Base-by-base conservation (phyloP, 129 eudicot species). In the Mikania micrantha region DNA sequence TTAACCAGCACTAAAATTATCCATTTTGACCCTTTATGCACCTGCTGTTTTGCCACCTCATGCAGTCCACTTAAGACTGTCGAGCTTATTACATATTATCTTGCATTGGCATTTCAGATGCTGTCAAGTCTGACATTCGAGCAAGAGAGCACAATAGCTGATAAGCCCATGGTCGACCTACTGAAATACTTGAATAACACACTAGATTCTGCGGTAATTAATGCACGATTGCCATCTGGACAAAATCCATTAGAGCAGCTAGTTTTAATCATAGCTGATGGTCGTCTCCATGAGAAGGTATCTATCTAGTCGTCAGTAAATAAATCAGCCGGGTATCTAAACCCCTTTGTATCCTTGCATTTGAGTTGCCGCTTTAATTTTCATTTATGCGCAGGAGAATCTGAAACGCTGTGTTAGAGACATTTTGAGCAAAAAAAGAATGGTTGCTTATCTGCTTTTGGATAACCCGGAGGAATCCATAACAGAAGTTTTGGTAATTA, bases 201-300 rank as follows among this genome's bases (percentile, higher is more conserved):
- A 79, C 79, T 94, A 63, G 99, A 94, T 71, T 74, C 72, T 60
- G 95, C 95, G 8, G 97, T 78, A 40, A 69, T 72, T 36, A 91
- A 81, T 74, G 90, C 99, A 0, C 77, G 99, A 39, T 73, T 85
- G 16, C 95, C 95, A 63, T 87, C 97, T 56, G 97, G 99, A 15
- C 84, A 79, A 64, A 94, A 85, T 79, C 95, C 95, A 15, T 80
- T 94, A 12, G 87, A 94, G 80, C 99, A 94, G 80, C 97, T 94
- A 74, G 99, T 94, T 67, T 60, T 94, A 60, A 85, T 94, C 57
- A 87, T 94, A 65, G 97, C 99, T 32, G 99, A 94, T 81, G 99
- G 99, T 3, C 90, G 84, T 35, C 83, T 87, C 49, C 87, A 83
- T 72, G 97, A 94, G 77, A 89, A 84, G 95, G 85, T 78, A 69